Base-by-base conservation (phyloP, 1,284 basidiomycete species). In the Malassezia psittaci region DNA sequence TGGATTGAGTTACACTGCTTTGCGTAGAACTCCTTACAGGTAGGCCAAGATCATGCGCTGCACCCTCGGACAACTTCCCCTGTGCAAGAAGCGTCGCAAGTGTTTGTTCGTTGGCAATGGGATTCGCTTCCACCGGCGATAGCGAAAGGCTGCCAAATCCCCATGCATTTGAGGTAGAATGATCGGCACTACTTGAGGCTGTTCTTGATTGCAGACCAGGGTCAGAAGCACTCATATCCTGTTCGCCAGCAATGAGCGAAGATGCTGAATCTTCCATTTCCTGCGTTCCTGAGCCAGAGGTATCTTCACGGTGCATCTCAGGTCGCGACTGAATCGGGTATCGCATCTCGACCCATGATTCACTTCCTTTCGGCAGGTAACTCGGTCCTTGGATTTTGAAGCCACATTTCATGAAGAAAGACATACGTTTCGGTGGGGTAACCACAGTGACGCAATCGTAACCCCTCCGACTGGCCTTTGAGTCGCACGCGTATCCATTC, bases 331-430 rank as follows among this genome's bases (percentile, higher is more conserved):
- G 16, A 36, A 47, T 7, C 3, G 32, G 15, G 32, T 35, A 35
- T 33, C 72, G 52, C 65, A 72, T 65, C 52, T 74, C 72, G 39
- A 69, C 51, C 72, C 72, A 74, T 38, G 41, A 65, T 62, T 43
- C 51, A 1, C 38, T 54, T 60, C 13, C 67, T 62, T 60, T 62
- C 41, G 64, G 59, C 24, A 72, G 53, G 51, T 72, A 68, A 48
- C 70, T 73, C 42, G 62, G 58, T 21, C 68, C 67, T 36, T 63
- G 63, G 5, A 61, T 54, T 34, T 50, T 52, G 53, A 72, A 74
- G 15, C 63, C 70, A 33, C 61, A 63, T 52, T 67, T 66, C 38
- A 53, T 56, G 55, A 66, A 72, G 18, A 74, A 61, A 1, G 51
- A 55, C 5, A 64, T 63, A n/a, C 65, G 54, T 53, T 67, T 64